phyloP scores from a whole-genome alignment of 164 flowering plant genomes.

The Aristolochia californica region DNA sequence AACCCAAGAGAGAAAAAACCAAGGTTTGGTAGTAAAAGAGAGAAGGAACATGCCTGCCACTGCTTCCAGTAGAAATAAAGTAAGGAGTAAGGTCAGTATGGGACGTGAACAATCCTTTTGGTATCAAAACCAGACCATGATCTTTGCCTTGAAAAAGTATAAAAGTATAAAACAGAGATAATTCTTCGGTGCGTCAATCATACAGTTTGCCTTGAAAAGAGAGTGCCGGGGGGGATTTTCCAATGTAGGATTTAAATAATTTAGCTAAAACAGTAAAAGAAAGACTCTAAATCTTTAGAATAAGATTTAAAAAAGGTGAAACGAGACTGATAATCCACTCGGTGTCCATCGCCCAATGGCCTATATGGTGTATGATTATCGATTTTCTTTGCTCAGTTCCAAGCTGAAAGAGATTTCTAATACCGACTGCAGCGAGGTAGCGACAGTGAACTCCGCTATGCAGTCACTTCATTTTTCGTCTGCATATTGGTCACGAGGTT shows the following conservation, averaged over 20 bases:
- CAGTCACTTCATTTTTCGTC: too few species aligned
- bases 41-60: conserved; percentile 51
- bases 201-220: conserved; percentile 7
- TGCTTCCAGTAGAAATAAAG: conserved; percentile 30
- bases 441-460: too few species aligned
- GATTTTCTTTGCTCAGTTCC: too few species aligned
- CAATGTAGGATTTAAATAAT: background rate
- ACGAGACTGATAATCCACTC: background rate
- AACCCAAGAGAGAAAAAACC: conserved; percentile 15
- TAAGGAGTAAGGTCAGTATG: conserved; percentile 4
- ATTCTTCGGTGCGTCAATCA: conserved; percentile 14
- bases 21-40: conserved; percentile 25
- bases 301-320: background rate
- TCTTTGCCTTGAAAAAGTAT: background rate
- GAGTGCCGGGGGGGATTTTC: conserved; percentile 2
- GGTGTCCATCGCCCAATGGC: too few species aligned
- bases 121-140: too few species aligned
- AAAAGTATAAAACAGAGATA: conserved; percentile 10
- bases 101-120: conserved; percentile 12
- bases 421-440: too few species aligned
- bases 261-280: background rate
- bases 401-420: too few species aligned
- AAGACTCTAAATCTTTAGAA: background rate
- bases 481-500: too few species aligned
- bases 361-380: too few species aligned